These are phyloP conservation scores for Eucalyptus cloeziana DNA, from an alignment of 345 rosid species.

Conservation along the genomic window DNA sequence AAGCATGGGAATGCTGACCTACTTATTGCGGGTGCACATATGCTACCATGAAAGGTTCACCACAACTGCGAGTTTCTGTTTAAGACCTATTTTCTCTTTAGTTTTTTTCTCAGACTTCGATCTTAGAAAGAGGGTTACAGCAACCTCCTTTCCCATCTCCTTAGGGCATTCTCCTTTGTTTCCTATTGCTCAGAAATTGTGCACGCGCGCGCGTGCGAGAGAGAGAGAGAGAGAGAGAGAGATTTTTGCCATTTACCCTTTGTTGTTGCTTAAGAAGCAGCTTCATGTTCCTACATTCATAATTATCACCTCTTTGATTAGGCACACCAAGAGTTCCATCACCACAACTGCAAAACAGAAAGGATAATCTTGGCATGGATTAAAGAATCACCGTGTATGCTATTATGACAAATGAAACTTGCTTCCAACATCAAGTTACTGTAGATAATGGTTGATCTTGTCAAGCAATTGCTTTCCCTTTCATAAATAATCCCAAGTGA, in stretches of 20 bases:
- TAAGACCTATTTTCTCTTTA: background rate
- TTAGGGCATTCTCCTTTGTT: background rate
- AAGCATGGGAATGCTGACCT: background rate
- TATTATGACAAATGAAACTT: background rate
- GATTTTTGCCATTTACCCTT: conserved; percentile 32
- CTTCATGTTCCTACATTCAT: conserved; percentile 99
- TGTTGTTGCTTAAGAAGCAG: conserved; percentile 97
- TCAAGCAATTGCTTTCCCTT: background rate
- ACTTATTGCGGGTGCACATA: background rate
- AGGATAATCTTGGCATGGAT: background rate
- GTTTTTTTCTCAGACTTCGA: background rate
- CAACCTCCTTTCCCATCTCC: background rate
- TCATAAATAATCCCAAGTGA: background rate
- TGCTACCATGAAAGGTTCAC: background rate
- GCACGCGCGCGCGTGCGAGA: rapidly evolving
- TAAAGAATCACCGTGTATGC: background rate
- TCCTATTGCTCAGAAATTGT: background rate
- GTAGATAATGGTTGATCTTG: background rate
- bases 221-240: background rate
- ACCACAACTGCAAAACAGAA: conserved; percentile 62
- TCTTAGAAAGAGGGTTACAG: background rate
- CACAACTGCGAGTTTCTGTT: background rate
- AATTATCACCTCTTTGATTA: conserved; percentile 92
- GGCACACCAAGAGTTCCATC: conserved; percentile 96
- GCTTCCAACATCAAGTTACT: background rate